phyloP scores from a whole-genome alignment of 495 filamentous ascomycete genomes.

The Corynascus novoguineensis region DNA sequence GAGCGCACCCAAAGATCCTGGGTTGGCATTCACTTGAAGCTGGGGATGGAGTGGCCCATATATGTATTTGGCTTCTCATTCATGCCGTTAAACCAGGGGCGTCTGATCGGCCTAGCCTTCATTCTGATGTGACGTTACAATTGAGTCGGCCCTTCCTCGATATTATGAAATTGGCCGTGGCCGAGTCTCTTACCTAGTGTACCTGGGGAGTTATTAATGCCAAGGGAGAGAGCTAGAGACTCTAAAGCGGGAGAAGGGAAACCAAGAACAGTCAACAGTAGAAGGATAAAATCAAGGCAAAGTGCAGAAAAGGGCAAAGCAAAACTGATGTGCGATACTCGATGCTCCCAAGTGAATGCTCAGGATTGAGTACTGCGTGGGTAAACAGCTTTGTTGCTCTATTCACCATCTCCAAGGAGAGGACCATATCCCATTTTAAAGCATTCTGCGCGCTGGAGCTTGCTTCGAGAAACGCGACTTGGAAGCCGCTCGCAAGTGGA shows the following conservation, averaged over 20 bases:
- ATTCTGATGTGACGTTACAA: not conserved
- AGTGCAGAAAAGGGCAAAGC: not conserved
- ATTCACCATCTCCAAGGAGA: no score
- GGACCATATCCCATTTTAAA: no score
- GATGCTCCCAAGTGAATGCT: not conserved
- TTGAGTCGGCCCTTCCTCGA: not conserved
- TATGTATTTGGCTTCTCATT: no score
- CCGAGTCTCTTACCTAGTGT: constrained; percentile 4
- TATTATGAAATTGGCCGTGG: not conserved
- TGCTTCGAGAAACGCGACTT: not conserved
- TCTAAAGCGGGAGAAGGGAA: not conserved
- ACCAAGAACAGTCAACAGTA: not conserved
- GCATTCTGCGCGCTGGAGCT: constrained; percentile 1
- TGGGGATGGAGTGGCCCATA: no score
- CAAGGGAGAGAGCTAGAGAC: not conserved
- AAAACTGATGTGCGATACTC: not conserved
- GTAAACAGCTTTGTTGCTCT: constrained; percentile 5
- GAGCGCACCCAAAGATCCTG: not conserved
- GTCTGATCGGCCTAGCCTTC: not conserved
- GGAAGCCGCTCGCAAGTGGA: constrained; percentile 8
- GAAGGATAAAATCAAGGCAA: not conserved
- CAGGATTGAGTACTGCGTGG: not conserved
- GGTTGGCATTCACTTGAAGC: not conserved
- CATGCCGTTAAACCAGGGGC: no score
- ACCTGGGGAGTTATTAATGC: not conserved